These are phyloP conservation scores for Sphagnum magellanicum DNA, from an alignment of 228 moss, liverwort and hornwort species.

Conservation along the genomic window DNA sequence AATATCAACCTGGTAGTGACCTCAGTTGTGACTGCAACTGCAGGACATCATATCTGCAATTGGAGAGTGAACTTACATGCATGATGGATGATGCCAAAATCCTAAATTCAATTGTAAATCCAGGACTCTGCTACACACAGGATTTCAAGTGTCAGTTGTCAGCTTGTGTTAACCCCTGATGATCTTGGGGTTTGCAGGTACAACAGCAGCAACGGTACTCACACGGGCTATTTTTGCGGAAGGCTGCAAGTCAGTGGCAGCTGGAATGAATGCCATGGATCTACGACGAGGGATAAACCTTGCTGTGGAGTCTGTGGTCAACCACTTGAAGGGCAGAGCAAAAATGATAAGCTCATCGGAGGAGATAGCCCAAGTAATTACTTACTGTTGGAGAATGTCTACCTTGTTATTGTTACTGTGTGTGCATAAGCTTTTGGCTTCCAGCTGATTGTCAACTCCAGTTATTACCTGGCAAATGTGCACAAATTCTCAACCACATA, in stretches of 20 bases:
- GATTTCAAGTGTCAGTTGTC: too few species aligned
- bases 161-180: too few species aligned
- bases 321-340: slow-evolving; percentile 65
- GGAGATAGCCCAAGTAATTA: slow-evolving; percentile 80
- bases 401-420: not conserved
- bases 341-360: slow-evolving; percentile 89
- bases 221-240: slow-evolving; percentile 81
- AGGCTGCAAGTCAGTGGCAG: slow-evolving; percentile 90
- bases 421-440: not conserved
- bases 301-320: slow-evolving; percentile 78
- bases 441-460: too few species aligned
- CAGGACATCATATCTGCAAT: too few species aligned
- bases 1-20: too few species aligned
- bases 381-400: not conserved
- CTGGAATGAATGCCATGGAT: slow-evolving; percentile 96
- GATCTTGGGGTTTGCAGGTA: slow-evolving; percentile 34
- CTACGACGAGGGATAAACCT: slow-evolving; percentile 79
- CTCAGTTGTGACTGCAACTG: too few species aligned
- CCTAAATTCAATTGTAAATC: too few species aligned
- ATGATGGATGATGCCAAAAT: too few species aligned
- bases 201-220: slow-evolving; percentile 83
- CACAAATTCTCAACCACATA: too few species aligned
- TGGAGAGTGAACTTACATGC: too few species aligned
- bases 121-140: too few species aligned
- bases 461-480: too few species aligned